A percentile compares a stretch with the other conserved stretches of the same genome.
phyloP scores from a whole-genome alignment of 306 rosid species.

The Glycine tomentella region DNA sequence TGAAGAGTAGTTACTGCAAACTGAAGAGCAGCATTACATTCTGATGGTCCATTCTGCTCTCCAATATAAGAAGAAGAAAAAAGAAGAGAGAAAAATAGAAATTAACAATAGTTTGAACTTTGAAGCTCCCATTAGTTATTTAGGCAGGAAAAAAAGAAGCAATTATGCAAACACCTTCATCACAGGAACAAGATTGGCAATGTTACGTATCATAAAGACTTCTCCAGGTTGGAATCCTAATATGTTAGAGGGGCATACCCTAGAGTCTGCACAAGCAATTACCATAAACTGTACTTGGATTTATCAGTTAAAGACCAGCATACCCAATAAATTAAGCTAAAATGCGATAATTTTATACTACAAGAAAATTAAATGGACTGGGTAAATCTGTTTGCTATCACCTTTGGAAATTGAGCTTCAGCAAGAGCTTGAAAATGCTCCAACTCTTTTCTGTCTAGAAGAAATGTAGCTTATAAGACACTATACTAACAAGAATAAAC shows the following conservation, averaged over 20 bases:
- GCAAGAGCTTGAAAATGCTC: slow-evolving; percentile 75
- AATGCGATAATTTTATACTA: slow-evolving; percentile 2
- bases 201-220: slow-evolving; percentile 83
- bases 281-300: slow-evolving; percentile 84
- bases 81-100: background rate
- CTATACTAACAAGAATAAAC: slow-evolving; percentile 6
- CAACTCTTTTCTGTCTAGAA: slow-evolving; percentile 66
- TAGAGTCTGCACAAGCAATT: slow-evolving; percentile 95
- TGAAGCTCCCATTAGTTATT: background rate
- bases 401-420: slow-evolving; percentile 87
- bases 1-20: slow-evolving; percentile 84
- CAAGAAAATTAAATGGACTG: background rate
- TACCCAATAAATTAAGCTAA: slow-evolving; percentile 8
- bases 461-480: slow-evolving; percentile 36
- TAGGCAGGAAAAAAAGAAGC: slow-evolving; percentile 9
- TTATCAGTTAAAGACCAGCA: slow-evolving; percentile 59
- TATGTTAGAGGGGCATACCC: slow-evolving; percentile 93
- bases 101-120: slow-evolving; percentile 13
- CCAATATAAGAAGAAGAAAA: slow-evolving; percentile 20
- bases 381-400: slow-evolving; percentile 28
- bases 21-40: slow-evolving; percentile 93
- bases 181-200: slow-evolving; percentile 87
- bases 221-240: slow-evolving; percentile 96
- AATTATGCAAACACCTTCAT: slow-evolving; percentile 62
- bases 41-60: slow-evolving; percentile 80